Conservation (phyloP, 306 rosid genomes). For the Begonia masoniana region DNA sequence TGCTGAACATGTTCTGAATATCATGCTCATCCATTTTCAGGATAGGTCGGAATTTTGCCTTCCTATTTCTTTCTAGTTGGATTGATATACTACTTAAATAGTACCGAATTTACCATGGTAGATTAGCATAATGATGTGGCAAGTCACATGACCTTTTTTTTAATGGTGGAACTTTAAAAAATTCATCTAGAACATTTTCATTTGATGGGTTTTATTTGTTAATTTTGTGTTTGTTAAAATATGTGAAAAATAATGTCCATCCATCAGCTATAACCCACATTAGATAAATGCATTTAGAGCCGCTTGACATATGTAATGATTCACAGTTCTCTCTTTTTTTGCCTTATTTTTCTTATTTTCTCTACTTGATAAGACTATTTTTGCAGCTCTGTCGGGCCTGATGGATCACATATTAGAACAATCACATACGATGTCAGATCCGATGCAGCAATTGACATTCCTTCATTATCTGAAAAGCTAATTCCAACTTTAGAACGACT, state of each 20-base stretch:
- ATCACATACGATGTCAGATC: constrained; percentile 34
- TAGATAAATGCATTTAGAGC: no score
- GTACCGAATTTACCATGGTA: background rate
- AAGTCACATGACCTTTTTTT: background rate
- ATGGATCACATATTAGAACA: constrained; percentile 28
- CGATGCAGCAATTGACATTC: constrained; percentile 36
- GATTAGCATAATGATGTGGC: background rate
- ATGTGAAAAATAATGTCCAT: background rate
- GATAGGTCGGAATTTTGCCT: constrained; percentile 35
- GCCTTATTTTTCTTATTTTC: background rate
- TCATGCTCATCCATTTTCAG: constrained; percentile 69
- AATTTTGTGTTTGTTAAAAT: background rate
- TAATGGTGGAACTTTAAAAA: no score
- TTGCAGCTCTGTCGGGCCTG: constrained; percentile 37
- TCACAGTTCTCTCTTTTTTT: no score
- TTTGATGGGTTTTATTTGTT: no score
- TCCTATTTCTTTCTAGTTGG: background rate
- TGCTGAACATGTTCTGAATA: constrained; percentile 62
- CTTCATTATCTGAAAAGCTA: constrained; percentile 43
- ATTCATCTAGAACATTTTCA: no score
- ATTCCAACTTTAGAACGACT: constrained; percentile 76
- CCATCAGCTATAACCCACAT: background rate
- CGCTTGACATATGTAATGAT: no score
- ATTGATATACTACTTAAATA: background rate
- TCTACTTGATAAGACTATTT: constrained; percentile 5